Base-by-base conservation (phyloP, 2,329 filamentous ascomycete genomes). In the Aspergillus uvarum region DNA sequence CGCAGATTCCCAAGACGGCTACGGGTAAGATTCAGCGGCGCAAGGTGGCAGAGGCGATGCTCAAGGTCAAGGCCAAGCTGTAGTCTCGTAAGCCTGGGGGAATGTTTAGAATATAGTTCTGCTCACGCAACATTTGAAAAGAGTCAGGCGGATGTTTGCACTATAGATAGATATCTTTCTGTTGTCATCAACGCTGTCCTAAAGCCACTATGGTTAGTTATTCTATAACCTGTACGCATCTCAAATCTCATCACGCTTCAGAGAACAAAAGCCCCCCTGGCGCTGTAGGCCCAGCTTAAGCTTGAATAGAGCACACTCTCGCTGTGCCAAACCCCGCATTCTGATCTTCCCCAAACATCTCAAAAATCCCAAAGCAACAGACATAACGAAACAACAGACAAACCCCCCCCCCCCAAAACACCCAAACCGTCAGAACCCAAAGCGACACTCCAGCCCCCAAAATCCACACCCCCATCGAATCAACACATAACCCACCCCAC, bases 1-100 rank as follows among this genome's bases (percentile, higher is more conserved):
- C 91, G 59, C 79, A 88, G 65, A 96, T 96, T 87, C 91, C 91
- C 63, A 96, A 96, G 83, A 94, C 92, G 4, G 91, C 91, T n/a
- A 96, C 91, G 5, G 91, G 91, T 58, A 96, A 96, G 82, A 89
- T 96, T 60, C 91, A 96, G 78, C 82, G 91, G 62, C 85, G 90
- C 63, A 91, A 93, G 69, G 91, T 96, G n/a, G 91, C 91, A 14
- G 90, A 94, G 76, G 86, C 85, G 31, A 94, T 96, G 90, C 81
- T 88, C 59, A 76, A 76, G 59, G 74, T 77, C 4, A 82, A 80
- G 69, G 75, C 83, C 14, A 85, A 84, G 72, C 75, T 85, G 65
- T 85, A 79, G 61, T 14, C 26, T 19, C 5, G 14, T 44, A n/a
- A 7, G 16, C 2, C 6, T 44, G 16, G 7, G 6, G 6, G 5